Evolutionary conservation across 805 yeast genomes (phyloP).

Genomic region (Ogataea methylovora): DNA sequence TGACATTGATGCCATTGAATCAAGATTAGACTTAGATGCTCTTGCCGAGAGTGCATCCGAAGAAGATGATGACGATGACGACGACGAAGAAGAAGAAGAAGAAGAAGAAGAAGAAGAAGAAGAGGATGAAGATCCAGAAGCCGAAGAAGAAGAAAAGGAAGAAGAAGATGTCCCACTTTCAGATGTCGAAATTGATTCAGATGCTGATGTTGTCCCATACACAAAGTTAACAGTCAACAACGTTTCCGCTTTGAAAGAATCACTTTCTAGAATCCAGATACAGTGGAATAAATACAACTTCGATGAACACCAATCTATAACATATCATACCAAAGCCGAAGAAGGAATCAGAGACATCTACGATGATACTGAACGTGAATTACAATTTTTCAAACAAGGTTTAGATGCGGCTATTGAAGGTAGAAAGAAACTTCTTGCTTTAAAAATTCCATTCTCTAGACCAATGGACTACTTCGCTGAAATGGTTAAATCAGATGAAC

Average conservation of each 20-base stretch:
- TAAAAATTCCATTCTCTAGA: conserved; percentile 82
- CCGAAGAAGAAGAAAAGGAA: conserved; percentile 55
- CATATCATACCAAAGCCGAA: conserved; percentile 54
- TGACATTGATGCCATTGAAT: conserved; percentile 12
- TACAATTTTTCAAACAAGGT: conserved; percentile 93
- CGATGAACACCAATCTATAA: conserved; percentile 74
- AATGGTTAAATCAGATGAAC: conserved; percentile 96
- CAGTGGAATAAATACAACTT: conserved; percentile 65
- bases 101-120: conserved; percentile 38
- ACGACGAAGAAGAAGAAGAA: conserved; percentile 15
- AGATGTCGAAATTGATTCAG: conserved; percentile 88
- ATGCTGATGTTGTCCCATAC: conserved; percentile 90
- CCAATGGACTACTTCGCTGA: conserved; percentile 97
- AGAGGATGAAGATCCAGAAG: conserved; percentile 43
- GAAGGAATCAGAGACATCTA: conserved; percentile 74
- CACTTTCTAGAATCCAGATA: conserved; percentile 58
- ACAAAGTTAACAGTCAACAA: conserved; percentile 87
- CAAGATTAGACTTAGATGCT: conserved; percentile 15
- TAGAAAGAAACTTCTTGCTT: conserved; percentile 53
- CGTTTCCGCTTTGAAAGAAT: conserved; percentile 68
- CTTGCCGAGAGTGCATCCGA: conserved; percentile 18
- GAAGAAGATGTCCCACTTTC: conserved; percentile 83
- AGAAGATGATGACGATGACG: conserved; percentile 22
- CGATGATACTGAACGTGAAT: conserved; percentile 93
- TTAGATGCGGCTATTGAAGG: conserved; percentile 74